Evolutionary conservation across 306 rosid species (phyloP).

Genomic region (Canavalia gladiata): DNA sequence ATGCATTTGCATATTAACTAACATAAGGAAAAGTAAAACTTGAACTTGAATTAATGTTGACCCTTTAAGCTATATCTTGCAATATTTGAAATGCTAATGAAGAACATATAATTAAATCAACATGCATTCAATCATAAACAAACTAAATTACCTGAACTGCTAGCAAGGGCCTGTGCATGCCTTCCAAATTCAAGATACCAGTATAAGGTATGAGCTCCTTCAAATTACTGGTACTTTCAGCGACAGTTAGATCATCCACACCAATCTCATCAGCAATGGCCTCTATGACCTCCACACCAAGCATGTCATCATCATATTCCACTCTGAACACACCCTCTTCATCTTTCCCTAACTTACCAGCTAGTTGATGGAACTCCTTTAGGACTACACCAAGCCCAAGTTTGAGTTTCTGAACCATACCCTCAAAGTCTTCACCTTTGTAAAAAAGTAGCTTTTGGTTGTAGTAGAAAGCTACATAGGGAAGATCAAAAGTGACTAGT

Average conservation of each 20-base stretch:
- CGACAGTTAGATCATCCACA: constrained; percentile 69
- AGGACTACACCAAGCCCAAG: constrained; percentile 70
- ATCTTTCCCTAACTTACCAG: constrained; percentile 87
- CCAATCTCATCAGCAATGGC: constrained; percentile 67
- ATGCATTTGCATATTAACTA: background rate
- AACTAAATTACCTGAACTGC: constrained; percentile 77
- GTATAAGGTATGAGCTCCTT: constrained; percentile 76
- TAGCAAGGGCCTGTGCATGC: constrained; percentile 78
- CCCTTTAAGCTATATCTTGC: constrained; percentile 8
- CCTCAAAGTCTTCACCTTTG: constrained; percentile 67
- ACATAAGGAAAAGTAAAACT: background rate
- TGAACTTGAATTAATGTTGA: background rate
- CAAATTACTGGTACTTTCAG: constrained; percentile 66
- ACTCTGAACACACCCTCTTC: constrained; percentile 90
- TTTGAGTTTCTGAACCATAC: constrained; percentile 72
- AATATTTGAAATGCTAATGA: background rate
- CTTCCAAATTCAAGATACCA: constrained; percentile 85
- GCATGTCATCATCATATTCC: constrained; percentile 71
- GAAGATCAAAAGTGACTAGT: constrained; percentile 89
- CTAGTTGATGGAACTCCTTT: constrained; percentile 79
- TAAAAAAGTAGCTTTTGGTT: constrained; percentile 88
- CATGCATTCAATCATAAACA: background rate
- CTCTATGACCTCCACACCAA: constrained; percentile 79
- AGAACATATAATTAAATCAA: background rate
- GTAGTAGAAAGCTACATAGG: constrained; percentile 92